Evolutionary conservation across 371 early-diverging fungal species (phyloP).

Genomic region (Mortierella sp.): DNA sequence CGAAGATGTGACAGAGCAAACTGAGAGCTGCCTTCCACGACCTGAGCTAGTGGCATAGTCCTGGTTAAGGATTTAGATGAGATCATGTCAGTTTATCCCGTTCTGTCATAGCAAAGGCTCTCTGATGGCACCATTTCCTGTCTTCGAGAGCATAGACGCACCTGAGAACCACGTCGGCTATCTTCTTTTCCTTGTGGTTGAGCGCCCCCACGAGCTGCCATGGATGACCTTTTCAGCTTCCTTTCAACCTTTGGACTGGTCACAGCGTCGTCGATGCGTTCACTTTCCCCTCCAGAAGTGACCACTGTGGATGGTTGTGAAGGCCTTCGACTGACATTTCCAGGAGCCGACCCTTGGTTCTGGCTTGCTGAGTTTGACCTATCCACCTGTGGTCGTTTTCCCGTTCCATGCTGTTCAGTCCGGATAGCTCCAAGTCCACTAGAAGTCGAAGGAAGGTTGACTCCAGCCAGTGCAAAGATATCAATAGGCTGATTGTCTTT

Average conservation of each 20-base stretch:
- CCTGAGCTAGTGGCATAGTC: neutral
- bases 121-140: neutral
- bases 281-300: conserved; percentile 4
- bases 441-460: conserved; percentile 24
- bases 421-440: neutral
- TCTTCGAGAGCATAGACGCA: neutral
- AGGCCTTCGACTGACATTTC: neutral
- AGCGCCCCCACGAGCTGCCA: conserved; percentile 25
- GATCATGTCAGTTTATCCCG: no score
- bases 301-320: conserved; percentile 6
- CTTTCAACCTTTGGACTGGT: conserved; percentile 10
- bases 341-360: neutral
- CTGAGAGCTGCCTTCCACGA: conserved; percentile 19
- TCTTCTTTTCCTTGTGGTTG: conserved; percentile 1
- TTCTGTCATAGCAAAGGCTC: no score
- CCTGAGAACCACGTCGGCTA: neutral
- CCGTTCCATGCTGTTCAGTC: neutral
- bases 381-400: conserved; percentile 10
- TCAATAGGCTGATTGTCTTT: conserved; percentile 37
- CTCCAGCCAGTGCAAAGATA: conserved; percentile 50
- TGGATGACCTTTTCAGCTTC: conserved; percentile 45
- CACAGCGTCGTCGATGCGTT: neutral
- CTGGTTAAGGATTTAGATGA: neutral
- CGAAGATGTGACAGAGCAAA: conserved; percentile 15
- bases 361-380: conserved; percentile 2